Percentiles rank a stretch among this genome's conserved stretches.
Conservation (phyloP, 1,284 basidiomycete genomes). For the Acaromyces ingoldii region DNA sequence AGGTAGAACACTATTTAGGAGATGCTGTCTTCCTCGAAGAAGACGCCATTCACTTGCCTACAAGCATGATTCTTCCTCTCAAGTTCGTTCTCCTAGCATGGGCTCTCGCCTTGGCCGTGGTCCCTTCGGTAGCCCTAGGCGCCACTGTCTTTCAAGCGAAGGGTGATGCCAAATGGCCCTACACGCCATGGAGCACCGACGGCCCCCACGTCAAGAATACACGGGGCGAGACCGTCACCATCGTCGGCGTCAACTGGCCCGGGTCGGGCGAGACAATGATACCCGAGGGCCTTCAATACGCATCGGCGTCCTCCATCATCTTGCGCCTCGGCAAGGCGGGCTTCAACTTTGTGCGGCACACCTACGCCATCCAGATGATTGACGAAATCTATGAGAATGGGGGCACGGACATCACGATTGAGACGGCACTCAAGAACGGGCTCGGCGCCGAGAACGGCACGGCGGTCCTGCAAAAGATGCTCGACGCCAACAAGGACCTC, state of each 20-base stretch:
- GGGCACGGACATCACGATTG: conserved; percentile 16
- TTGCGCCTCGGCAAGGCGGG: conserved; percentile 19
- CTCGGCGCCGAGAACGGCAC: conserved; percentile 22
- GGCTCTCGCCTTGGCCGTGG: no score
- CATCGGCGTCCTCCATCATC: conserved; percentile 15
- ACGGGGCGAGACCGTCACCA: conserved; percentile 14
- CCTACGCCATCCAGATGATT: conserved; percentile 26
- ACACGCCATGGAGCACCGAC: conserved; percentile 16
- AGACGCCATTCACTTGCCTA: no score
- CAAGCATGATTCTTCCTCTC: no score
- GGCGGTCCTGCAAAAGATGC: conserved; percentile 18
- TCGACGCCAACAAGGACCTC: conserved; percentile 16
- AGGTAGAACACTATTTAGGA: no score
- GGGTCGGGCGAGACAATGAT: conserved; percentile 23
- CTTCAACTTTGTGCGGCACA: conserved; percentile 26
- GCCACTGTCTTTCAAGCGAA: conserved; percentile 11
- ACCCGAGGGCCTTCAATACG: conserved; percentile 22
- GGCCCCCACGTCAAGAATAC: conserved; percentile 22
- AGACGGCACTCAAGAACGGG: conserved; percentile 12
- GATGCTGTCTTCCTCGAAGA: no score
- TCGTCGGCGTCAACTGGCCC: conserved; percentile 19
- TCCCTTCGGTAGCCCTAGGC: conserved; percentile 7
- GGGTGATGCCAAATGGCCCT: no score
- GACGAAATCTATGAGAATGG: conserved; percentile 27
- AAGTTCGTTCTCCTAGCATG: no score